Base-by-base conservation (phyloP, 495 filamentous ascomycete species). In the Bacidia gigantensis region DNA sequence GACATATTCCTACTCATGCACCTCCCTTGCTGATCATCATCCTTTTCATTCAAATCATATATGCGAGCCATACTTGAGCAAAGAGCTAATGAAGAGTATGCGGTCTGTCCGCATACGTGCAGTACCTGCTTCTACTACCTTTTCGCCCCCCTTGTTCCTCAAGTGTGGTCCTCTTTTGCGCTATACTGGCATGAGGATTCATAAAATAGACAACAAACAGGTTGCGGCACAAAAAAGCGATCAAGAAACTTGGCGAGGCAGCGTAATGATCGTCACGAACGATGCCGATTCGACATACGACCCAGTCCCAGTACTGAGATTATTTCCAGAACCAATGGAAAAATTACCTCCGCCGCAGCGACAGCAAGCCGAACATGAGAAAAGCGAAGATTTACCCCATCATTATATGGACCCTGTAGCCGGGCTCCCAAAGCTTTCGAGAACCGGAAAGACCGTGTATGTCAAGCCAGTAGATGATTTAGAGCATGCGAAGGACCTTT, bases 401-500 rank as follows among this genome's bases (percentile, higher is more conserved):
- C 88, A 92, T 64, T 90, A 90, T 65, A 76, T 94, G 7, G 89
- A 96, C 58, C 87, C 89, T 0, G 76, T 90, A 42, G 87, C 85
- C n/a, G 89, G 89, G 0, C 74, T 90, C 52, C 80, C 84, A 48
- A 95, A 94, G 64, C 65, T 93, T 18, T 84, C 84, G 3, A 76
- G 87, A 25, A 82, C 82, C 52, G 88, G 89, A 11, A 78, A 82
- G 52, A 85, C 84, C 1, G 70, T 95, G 1, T 93, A 84, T 61
- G 87, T 93, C 39, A 81, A 83, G 46, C 87, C 84, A 3, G 84
- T 90, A n/a, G 85, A 93, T 39, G 77, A 89, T 53, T 68, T 89
- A 1, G 77, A 84, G 43, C 82, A 85, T 60, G 78, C 69, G 21
- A 71, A 74, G 26, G 88, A 93, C 62, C 64, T 89, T n/a, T 92